Evolutionary conservation across 2,329 filamentous ascomycete genomes (phyloP), one percentile per base, ranked within the genome.

Genomic region (Biscogniauxia marginata): DNA sequence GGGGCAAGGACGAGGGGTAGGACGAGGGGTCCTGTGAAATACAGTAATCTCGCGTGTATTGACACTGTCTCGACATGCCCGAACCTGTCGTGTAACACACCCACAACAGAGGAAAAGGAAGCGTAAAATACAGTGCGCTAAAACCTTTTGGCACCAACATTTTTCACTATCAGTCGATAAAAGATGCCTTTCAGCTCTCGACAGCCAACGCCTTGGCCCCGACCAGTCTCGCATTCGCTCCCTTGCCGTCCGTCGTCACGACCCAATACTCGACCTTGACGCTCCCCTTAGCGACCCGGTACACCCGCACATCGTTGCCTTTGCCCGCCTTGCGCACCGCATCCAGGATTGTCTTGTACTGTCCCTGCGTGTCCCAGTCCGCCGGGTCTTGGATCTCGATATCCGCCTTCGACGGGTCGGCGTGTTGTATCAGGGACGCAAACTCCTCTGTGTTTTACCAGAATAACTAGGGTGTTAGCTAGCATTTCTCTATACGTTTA

Each of bases 261-360:
- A 96, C 77, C 82, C 87, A 96, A 73, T 96, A 96, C 74, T 96
- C 90, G 13, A 81, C 79, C 69, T 88, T 82, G 22, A 86, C 84
- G 11, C 77, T 77, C 46, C 83, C 85, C 65, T 84, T 78, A 56
- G 80, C 76, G 7, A 96, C 84, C 52, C 83, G 79, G 68, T 95
- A 96, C 20, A 96, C 86, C 69, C 87, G 84, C 52, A 93, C 83
- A 61, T 90, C 86, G 58, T 79, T 82, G 2, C 88, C 84, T 69
- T 80, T 77, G 20, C 80, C 81, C 13, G 82, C 86, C 70, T 84
- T 77, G 61, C 81, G 80, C 49, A 93, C 87, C 13, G 89, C 89
- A 34, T 89, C 82, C 2, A 92, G 73, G 30, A 93, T 75, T 13
- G 83, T 78, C 57, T 75, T 77, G 71, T 97, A 96, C 67, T 89